Evolutionary conservation across 139 green algal genomes (phyloP), one percentile per base, ranked within the genome.

Genomic region (Asterochloris erici): DNA sequence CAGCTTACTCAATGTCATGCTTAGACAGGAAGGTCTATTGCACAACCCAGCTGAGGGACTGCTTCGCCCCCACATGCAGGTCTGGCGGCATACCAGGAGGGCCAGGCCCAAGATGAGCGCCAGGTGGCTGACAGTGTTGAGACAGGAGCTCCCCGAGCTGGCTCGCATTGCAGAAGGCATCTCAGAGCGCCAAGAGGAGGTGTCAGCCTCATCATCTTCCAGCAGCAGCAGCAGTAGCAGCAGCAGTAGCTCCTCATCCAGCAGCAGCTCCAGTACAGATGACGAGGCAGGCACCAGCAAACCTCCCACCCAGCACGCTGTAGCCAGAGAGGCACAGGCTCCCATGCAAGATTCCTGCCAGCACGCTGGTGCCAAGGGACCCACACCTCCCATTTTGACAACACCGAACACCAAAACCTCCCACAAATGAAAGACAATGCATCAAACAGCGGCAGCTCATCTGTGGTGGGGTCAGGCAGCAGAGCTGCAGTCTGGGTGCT

Each of bases 31-130:
- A 63, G 74, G 29, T 21, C 26, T 63, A 47, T 64, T 16, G 28
- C 13, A 61, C 0, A 21, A 12, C 9, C 16, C 23, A 12, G n/a
- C 71, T 12, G 23, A 29, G 24, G 17, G 16, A 0, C 21, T 19
- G 26, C 29, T 26, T 63, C 19, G 6, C 54, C 14, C 12, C 77
- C 19, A 62, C 12, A 12, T 78, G n/a, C 68, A 91, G 74, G 88
- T 95, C 54, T 96, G 89, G 90, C 86, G 87, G 66, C 90, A 94
- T 85, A 86, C 91, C 15, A 69, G 75, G 11, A 89, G 87, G 38
- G 91, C 91, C 10, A 87, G 94, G 29, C 94, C 94, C 71, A 97
- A 96, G 86, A 95, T 97, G 91, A 89, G 79, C 12, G 76, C 81
- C 15, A 88, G 88, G 73, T 95, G 91, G 94, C 88, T 96, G 62